Evolutionary conservation across 352 stramenopile genomes (phyloP).

Genomic region (Globisporangium iwayamae): DNA sequence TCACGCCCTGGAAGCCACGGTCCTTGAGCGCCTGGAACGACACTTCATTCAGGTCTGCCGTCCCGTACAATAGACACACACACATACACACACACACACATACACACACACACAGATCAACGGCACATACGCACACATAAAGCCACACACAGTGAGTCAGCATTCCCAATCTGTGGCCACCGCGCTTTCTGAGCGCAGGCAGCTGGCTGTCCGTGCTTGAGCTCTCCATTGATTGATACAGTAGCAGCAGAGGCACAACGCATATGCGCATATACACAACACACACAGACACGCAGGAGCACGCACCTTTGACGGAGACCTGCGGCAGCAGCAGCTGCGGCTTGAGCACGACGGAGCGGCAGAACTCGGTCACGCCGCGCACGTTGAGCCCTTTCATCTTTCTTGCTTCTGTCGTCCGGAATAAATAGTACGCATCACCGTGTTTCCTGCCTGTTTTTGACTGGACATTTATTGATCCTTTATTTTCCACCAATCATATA

Average conservation of each 20-base stretch:
- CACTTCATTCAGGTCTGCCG: slow-evolving; percentile 76
- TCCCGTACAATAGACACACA: neutral
- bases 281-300: neutral
- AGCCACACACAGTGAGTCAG: neutral
- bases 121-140: neutral
- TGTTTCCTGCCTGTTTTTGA: slow-evolving; percentile 1
- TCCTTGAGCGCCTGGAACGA: slow-evolving; percentile 73
- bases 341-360: slow-evolving; percentile 59
- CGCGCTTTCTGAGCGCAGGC: neutral
- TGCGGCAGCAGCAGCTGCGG: slow-evolving; percentile 79
- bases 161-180: neutral
- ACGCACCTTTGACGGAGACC: slow-evolving; percentile 68
- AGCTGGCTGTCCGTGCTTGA: neutral
- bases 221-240: neutral
- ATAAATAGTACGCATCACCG: slow-evolving; percentile 1
- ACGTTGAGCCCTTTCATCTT: slow-evolving; percentile 75
- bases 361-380: slow-evolving; percentile 77
- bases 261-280: neutral
- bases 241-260: neutral
- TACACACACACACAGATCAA: neutral
- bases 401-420: neutral
- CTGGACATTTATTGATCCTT: slow-evolving; percentile 10
- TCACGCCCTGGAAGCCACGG: slow-evolving; percentile 88
- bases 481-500: slow-evolving; percentile 7
- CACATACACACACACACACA: too few relatives aligned